Conservation (phyloP, 2,329 filamentous ascomycete genomes). For the Knufia fluminis region DNA sequence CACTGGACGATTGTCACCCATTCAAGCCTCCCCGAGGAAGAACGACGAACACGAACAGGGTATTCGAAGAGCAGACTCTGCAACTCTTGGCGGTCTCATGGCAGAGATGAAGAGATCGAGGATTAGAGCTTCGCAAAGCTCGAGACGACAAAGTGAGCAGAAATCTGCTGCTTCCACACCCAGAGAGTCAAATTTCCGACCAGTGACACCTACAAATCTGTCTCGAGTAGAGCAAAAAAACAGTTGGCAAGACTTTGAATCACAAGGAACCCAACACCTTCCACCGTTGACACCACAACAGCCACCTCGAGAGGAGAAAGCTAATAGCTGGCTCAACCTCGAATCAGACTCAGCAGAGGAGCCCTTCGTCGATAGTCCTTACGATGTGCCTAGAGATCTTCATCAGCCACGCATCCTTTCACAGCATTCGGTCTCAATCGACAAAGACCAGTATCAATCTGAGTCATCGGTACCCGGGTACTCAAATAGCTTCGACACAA, state of each 20-base stretch:
- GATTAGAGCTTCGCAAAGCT: not conserved
- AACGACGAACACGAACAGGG: constrained; percentile 4
- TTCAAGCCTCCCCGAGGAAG: constrained; percentile 16
- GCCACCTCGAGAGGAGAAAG: not conserved
- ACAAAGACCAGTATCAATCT: not conserved
- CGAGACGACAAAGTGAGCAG: too few relatives aligned
- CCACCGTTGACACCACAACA: not conserved
- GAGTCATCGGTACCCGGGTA: not conserved
- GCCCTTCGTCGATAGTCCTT: not conserved
- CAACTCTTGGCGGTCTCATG: constrained; percentile 15
- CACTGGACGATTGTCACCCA: constrained; percentile 14
- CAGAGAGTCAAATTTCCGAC: not conserved
- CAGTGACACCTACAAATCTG: not conserved
- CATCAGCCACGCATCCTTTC: not conserved
- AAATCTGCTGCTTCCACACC: not conserved
- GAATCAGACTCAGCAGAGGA: constrained; percentile 1
- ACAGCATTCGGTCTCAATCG: not conserved
- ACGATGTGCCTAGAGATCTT: not conserved
- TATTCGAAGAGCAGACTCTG: constrained; percentile 22
- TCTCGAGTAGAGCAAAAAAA: not conserved
- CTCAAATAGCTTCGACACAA: not conserved
- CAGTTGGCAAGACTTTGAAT: constrained; percentile 1
- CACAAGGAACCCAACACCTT: too few relatives aligned
- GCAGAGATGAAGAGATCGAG: not conserved
- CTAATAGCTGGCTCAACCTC: constrained; percentile 1